These are phyloP conservation scores for Talaromyces sp. DNA, from an alignment of 2,329 filamentous ascomycete species.

Conservation along the genomic window DNA sequence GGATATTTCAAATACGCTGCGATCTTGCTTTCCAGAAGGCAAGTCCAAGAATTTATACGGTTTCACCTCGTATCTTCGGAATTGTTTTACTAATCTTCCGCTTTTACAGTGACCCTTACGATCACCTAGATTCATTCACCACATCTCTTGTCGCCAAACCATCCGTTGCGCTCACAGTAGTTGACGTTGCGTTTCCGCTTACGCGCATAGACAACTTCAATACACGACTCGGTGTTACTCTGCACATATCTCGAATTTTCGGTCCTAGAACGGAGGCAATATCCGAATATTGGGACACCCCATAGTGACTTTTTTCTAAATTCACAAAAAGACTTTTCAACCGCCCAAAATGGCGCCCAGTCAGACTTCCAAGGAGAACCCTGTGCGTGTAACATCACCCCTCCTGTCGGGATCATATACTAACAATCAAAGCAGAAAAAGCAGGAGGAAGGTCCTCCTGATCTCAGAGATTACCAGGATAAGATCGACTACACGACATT, in stretches of 20 bases:
- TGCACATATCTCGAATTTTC: neutral
- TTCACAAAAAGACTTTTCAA: neutral
- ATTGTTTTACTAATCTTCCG: neutral
- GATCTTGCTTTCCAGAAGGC: neutral
- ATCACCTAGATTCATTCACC: neutral
- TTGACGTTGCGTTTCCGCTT: neutral
- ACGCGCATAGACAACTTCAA: constrained; percentile 1
- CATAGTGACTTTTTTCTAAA: neutral
- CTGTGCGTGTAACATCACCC: neutral
- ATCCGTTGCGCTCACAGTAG: neutral
- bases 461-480: constrained; percentile 62
- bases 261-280: neutral
- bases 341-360: constrained; percentile 8
- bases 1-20: neutral
- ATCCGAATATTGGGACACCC: neutral
- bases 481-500: constrained; percentile 77
- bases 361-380: constrained; percentile 7
- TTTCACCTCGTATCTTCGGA: neutral
- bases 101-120: neutral
- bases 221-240: constrained; percentile 6
- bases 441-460: constrained; percentile 38
- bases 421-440: constrained; percentile 4
- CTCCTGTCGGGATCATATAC: neutral
- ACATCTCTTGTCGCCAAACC: neutral
- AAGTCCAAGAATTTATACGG: neutral